Conservation (phyloP, 2,329 filamentous ascomycete species). For the Purpureocillium takamizusanense region DNA sequence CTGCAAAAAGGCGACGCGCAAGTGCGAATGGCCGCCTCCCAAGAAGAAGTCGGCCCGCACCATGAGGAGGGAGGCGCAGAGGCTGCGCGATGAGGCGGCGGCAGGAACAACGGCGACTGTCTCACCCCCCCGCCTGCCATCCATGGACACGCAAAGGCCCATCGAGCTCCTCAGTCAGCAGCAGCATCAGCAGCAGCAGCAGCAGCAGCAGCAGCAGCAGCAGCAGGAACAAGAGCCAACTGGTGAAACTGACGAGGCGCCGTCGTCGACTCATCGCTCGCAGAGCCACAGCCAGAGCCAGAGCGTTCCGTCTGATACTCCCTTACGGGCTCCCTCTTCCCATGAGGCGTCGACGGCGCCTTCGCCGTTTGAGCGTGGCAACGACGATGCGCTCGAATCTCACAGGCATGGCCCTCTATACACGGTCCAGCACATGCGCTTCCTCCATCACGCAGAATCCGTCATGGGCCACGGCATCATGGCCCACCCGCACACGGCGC, state of each 20-base stretch:
- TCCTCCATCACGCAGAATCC: constrained; percentile 26
- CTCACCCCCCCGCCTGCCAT: too few relatives aligned
- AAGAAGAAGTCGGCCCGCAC: neutral
- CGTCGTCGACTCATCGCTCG: neutral
- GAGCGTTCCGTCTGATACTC: neutral
- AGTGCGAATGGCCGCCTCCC: constrained; percentile 23
- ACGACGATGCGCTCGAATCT: neutral
- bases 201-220: neutral
- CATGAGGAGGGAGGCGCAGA: neutral
- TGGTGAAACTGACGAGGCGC: too few relatives aligned
- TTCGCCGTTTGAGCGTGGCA: constrained; percentile 2
- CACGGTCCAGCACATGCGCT: constrained; percentile 27
- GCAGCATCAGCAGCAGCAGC: too few relatives aligned
- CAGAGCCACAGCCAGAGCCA: neutral
- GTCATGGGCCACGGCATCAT: constrained; percentile 13
- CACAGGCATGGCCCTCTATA: constrained; percentile 11
- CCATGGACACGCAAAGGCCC: too few relatives aligned
- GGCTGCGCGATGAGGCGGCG: neutral
- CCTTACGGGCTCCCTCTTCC: neutral
- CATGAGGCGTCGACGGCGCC: constrained; percentile 5
- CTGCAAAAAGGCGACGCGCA: constrained; percentile 25
- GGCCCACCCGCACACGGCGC: constrained; percentile 10
- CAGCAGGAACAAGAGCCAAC: too few relatives aligned
- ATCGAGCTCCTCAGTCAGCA: too few relatives aligned
- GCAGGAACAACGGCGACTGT: neutral